These are phyloP conservation scores for Harrya chromipes DNA, from an alignment of 768 basidiomycete genomes.

Conservation along the genomic window DNA sequence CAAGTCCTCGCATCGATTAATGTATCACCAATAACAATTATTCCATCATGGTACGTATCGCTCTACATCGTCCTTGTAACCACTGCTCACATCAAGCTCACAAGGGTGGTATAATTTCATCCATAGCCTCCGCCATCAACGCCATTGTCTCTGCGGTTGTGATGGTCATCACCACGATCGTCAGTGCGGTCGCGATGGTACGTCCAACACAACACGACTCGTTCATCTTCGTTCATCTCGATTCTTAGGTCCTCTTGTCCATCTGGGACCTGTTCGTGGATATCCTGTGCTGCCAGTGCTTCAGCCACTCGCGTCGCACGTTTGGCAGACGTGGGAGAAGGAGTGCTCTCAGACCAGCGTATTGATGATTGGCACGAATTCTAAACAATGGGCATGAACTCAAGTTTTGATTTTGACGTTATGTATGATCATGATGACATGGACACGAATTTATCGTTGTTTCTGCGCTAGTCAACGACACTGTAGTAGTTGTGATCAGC, in stretches of 20 bases:
- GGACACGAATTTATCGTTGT: no score
- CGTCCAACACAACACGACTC: slow-evolving; percentile 17
- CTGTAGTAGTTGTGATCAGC: no score
- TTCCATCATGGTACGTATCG: slow-evolving; percentile 3
- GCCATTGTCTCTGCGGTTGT: slow-evolving; percentile 60
- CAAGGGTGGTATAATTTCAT: slow-evolving; percentile 61
- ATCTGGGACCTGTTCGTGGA: slow-evolving; percentile 61
- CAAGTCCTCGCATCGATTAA: not conserved
- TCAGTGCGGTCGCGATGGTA: slow-evolving; percentile 58
- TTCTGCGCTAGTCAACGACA: no score
- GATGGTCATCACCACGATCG: slow-evolving; percentile 46
- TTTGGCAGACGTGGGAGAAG: slow-evolving; percentile 1
- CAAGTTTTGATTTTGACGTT: no score
- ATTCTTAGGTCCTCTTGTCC: slow-evolving; percentile 54
- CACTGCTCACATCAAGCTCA: not conserved
- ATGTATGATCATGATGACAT: no score
- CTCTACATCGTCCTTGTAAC: not conserved
- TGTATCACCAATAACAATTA: no score
- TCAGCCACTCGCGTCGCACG: slow-evolving; percentile 16
- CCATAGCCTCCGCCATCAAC: slow-evolving; percentile 59
- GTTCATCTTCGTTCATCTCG: not conserved
- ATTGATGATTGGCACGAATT: not conserved
- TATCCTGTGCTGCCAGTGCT: slow-evolving; percentile 42
- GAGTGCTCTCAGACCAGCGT: not conserved
- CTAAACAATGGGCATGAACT: no score